These are phyloP conservation scores for Davidsoniella australis DNA, from an alignment of 2,329 filamentous ascomycete species.

Conservation along the genomic window DNA sequence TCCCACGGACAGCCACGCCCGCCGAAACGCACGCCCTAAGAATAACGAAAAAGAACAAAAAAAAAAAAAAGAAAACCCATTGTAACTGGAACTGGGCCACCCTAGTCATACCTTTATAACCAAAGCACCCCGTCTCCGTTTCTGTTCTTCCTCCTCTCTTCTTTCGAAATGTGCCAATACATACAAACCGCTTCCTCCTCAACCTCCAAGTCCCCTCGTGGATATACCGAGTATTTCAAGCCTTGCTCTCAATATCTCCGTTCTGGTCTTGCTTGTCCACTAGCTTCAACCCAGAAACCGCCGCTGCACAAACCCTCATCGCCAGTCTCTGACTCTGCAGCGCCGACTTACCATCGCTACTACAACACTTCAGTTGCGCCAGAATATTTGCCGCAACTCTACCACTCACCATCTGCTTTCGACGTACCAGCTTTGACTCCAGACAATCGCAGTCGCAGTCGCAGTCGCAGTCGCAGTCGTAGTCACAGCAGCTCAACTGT, in stretches of 20 bases:
- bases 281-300: not conserved
- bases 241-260: not conserved
- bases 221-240: not conserved
- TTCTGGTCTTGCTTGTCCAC: not conserved
- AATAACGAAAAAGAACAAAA: not conserved
- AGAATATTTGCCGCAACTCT: no score
- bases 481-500: no score
- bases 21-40: not conserved
- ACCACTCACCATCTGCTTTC: no score
- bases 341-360: no score
- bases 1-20: no score
- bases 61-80: not conserved
- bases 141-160: slow-evolving; percentile 1
- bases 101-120: not conserved
- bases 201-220: not conserved
- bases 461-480: no score
- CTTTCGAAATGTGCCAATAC: slow-evolving; percentile 1
- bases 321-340: no score
- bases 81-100: no score
- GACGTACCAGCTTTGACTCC: no score
- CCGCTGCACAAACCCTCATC: no score
- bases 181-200: not conserved
- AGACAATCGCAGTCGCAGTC: no score
- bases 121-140: not conserved
- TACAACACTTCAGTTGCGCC: no score